Base-by-base conservation (phyloP, 2,329 filamentous ascomycete species). In the Dendryphion nanum region DNA sequence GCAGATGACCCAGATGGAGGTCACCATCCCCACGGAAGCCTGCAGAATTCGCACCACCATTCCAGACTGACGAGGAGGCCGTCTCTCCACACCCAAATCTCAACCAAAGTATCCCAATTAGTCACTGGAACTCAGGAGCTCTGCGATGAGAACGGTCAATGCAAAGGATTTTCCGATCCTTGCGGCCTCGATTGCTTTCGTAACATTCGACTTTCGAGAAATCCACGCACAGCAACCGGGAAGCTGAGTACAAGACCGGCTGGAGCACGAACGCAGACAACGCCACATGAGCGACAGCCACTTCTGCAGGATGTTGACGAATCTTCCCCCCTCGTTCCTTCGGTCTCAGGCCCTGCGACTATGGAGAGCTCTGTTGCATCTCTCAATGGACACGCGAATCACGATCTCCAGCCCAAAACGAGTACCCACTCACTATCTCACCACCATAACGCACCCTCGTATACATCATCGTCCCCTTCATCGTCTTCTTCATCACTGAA, bases 181-280 rank as follows among this genome's bases (percentile, higher is more conserved):
- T 83, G 80, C 51, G 79, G 79, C 1, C 68, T 70, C 17, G 78
- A 82, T 42, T 83, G 80, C 57, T 77, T 78, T 50, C 79, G 77
- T 55, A 73, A 66, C 24, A 55, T 73, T 4, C 68, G 66, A 30
- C 51, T 56, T 13, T 57, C 64, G 1, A 51, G 67, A 35, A 62
- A 66, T 7, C 47, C 45, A 30, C 57, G 56, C 35, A 37, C 56
- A 10, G 41, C 18, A 48, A 42, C 6, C 33, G 42, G 31, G 34
- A 42, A 30, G 13, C 2, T 10, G 14, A 10, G 10, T 7, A 33
- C 42, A 3, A 23, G 42, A 6, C 41, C 56, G 17, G 50, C 54
- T 3, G 53, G 53, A 6, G 37, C 47, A 13, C 50, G 59, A 36
- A 46, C 44, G 2, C 49, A 59, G 13, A 63, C 52, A 0, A 54